Conservation (phyloP, 2,329 filamentous ascomycete species). For the Ascochyta koolunga region DNA sequence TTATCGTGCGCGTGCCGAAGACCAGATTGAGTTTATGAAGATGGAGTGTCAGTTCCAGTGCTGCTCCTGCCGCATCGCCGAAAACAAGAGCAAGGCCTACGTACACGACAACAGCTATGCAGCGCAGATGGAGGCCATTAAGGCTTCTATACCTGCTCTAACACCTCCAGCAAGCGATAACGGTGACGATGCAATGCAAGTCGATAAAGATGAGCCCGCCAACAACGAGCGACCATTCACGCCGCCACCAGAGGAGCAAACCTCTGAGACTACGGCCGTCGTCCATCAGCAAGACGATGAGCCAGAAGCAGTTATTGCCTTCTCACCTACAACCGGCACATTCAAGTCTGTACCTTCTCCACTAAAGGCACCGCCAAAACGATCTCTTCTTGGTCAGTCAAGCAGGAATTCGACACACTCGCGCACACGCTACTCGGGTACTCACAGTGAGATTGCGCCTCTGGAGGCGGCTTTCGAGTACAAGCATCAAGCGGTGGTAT, state of each 20-base stretch:
- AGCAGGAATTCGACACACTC: conserved; percentile 23
- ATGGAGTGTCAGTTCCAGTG: conserved; percentile 73
- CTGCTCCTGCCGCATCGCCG: conserved; percentile 63
- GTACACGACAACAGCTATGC: conserved; percentile 46
- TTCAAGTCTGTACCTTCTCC: conserved; percentile 45
- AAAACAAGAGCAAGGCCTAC: conserved; percentile 47
- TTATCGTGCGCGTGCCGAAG: conserved; percentile 71
- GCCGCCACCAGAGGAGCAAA: conserved; percentile 26
- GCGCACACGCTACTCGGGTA: conserved; percentile 29
- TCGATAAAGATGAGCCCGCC: conserved; percentile 29
- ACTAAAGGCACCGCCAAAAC: conserved; percentile 28
- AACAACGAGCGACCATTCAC: conserved; percentile 29
- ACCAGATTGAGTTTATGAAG: conserved; percentile 77
- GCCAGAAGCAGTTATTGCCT: conserved; percentile 35
- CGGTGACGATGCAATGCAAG: conserved; percentile 50
- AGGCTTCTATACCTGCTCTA: conserved; percentile 59
- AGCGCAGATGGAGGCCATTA: conserved; percentile 47
- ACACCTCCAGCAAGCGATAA: conserved; percentile 69
- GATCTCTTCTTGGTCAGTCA: conserved; percentile 18
- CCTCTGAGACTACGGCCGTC: conserved; percentile 18
- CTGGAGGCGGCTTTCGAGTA: conserved; percentile 18
- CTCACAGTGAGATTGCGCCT: conserved; percentile 21
- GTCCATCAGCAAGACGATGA: conserved; percentile 14
- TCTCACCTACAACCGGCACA: conserved; percentile 48
- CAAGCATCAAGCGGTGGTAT: conserved; percentile 3